Base-by-base conservation (phyloP, 352 stramenopile genomes). In the Phytophthora boehmeriae region DNA sequence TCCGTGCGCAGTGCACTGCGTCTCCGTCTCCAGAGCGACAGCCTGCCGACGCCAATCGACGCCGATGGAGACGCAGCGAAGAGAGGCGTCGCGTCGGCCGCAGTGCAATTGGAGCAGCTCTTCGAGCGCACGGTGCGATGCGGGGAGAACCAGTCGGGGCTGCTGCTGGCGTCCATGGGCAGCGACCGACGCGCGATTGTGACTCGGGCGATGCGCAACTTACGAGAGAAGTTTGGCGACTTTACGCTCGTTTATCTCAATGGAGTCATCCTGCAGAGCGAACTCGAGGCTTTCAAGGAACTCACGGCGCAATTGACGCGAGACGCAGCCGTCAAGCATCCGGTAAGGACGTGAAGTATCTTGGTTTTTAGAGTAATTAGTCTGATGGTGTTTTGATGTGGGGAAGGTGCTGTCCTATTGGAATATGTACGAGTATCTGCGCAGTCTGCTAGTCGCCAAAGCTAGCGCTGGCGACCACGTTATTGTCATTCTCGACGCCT, bases 211-310 rank as follows among this genome's bases (percentile, higher is more conserved):
- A 66, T 95, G 66, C 74, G 66, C 17, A 71, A 70, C 2, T 73
- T 95, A 42, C 79, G 70, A 14, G 36, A 10, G 10, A 71, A 54
- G 16, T 67, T 68, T 20, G 62, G 77, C 5, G 16, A 49, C 4
- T 93, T 93, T 61, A 80, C 76, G 8, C 43, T 78, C 48, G 79
- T 95, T 20, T 92, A 92, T 51, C 63, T 95, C 4, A 92, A 93
- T 34, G 84, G 86, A 32, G 82, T 83, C 45, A 78, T 92, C 36
- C 58, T 95, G 23, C 78, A 89, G 54, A 93, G 90, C 63, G 86
- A 95, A 50, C 80, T 92, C 16, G 86, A 95, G 59, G 83, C 82
- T 13, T 95, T 95, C 53, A 92, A 92, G 50, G 86, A 95, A 73
- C 70, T 95, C 14, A 79, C 71, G 5, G 78, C 83, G 36, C 83